Base-by-base conservation (phyloP, 2,329 filamentous ascomycete genomes). In the Fusarium sp. region DNA sequence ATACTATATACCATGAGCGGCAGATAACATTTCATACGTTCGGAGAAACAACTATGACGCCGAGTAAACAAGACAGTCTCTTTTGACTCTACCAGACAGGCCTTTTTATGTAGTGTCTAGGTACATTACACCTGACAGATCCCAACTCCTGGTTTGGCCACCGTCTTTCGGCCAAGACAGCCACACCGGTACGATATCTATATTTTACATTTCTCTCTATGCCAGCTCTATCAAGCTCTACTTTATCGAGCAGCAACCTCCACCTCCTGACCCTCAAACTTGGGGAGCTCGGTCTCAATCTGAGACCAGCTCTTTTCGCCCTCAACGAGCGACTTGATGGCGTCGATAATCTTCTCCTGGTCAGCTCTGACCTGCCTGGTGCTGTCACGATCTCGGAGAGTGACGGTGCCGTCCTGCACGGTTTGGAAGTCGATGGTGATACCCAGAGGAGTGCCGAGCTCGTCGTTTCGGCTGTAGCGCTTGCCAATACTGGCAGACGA, bases 351-450 rank as follows among this genome's bases (percentile, higher is more conserved):
- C 80, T 92, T 92, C 44, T 93, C 92, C 81, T 96, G 90, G 71
- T 91, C 91, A 12, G 93, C 94, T 70, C 96, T 92, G 66, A 98
- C 95, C 85, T 98, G 96, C 81, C 92, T 93, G 62, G 94, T 98
- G 46, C 92, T 93, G 85, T 98, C 96, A 73, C 95, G 92, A 82
- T 98, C 96, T 80, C 96, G 89, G 74, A 98, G 89, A 1, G 96
- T 98, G 80, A 97, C 90, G 9, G 93, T 93, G 80, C 90, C 90
- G 82, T 98, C 95, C 84, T 97, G 91, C 75, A 98, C 86, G 56
- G 94, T 97, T 87, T 98, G 94, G 89, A 98, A 98, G 83, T 98
- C 96, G 69, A 98, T 90, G 0, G 96, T 98, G 83, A 98, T 92
- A 80, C 95, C 96, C 74, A 98, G 92, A 9, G 96, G 94, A 51